These are phyloP conservation scores for Rhodosorus marinus DNA, from an alignment of 23 red algal genomes.

Conservation along the genomic window DNA sequence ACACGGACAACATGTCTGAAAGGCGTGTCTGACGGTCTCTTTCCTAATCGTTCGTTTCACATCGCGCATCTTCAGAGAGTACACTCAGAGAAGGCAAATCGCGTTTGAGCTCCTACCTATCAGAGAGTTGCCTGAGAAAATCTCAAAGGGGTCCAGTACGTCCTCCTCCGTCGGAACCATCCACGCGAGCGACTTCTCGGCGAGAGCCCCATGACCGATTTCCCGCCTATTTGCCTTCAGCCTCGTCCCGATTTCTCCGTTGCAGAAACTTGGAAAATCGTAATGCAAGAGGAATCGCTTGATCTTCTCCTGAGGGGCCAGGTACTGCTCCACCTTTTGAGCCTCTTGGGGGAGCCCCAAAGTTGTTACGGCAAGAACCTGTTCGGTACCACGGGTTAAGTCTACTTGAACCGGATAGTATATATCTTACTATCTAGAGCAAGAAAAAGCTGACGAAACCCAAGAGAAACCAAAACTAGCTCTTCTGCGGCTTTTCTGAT, in stretches of 20 bases:
- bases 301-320: conserved; percentile 24
- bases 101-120: neutral
- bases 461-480: no score
- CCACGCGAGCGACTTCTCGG: conserved; percentile 49
- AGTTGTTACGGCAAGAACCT: conserved; percentile 72
- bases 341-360: conserved; percentile 39
- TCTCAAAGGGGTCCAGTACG: neutral
- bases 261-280: conserved; percentile 50
- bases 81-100: neutral
- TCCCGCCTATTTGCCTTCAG: conserved; percentile 35
- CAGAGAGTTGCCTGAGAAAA: neutral
- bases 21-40: neutral
- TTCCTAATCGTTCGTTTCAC: neutral
- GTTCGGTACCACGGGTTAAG: conserved; percentile 72
- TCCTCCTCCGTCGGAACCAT: conserved; percentile 5
- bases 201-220: conserved; percentile 58
- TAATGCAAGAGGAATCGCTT: conserved; percentile 83
- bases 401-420: no score
- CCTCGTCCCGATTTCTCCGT: conserved; percentile 18
- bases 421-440: no score
- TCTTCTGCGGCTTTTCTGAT: no score
- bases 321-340: conserved; percentile 33
- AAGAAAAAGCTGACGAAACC: no score
- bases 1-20: conserved; percentile 49
- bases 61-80: neutral